Evolutionary conservation across 805 yeast genomes (phyloP), one percentile per base, ranked within the genome.

Genomic region (Blastobotrys americana): DNA sequence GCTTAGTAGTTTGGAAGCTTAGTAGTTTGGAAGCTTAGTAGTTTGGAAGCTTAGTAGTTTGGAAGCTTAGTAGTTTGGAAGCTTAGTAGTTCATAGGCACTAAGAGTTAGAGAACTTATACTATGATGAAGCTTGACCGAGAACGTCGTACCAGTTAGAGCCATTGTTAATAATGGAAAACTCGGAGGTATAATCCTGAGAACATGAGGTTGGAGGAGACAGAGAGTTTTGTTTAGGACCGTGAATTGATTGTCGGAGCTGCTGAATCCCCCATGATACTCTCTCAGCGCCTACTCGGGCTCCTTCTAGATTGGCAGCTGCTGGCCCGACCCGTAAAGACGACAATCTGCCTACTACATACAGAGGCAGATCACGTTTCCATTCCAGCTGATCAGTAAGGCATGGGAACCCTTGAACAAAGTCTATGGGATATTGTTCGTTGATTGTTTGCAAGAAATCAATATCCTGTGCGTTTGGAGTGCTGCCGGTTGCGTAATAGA

Each of bases 251-350:
- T 18, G 20, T 25, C 31, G 8, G 31, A 25, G 17, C 21, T 42
- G 16, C 19, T 44, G 47, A 27, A 48, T 48, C 10, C 46, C 34
- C 25, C 43, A 33, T 6, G 74, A 73, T 23, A 70, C 61, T 41
- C 74, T 50, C 48, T 71, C 76, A 1, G 74, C 73, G 2, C 73
- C 72, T 9, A 64, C 48, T 31, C 76, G 50, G 1, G 73, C 74
- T 2, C 75, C 76, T 43, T 69, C 74, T 36, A 71, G 54, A 44
- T 71, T 71, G 1, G 75, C 74, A 17, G 71, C 63, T 0, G 73
- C 65, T 1, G 75, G 74, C 0, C 75, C 74, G 42, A 68, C 63
- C 37, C 64, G 54, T 17, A 71, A 51, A 37, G 67, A 63, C 0
- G 75, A 73, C 46, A 69, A 64, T 47, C 71, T 68, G 1, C 75